A percentile compares a stretch with the other conserved stretches of the same genome.
phyloP scores from a whole-genome alignment of 345 rosid genomes.

The Citrus cavaleriei region DNA sequence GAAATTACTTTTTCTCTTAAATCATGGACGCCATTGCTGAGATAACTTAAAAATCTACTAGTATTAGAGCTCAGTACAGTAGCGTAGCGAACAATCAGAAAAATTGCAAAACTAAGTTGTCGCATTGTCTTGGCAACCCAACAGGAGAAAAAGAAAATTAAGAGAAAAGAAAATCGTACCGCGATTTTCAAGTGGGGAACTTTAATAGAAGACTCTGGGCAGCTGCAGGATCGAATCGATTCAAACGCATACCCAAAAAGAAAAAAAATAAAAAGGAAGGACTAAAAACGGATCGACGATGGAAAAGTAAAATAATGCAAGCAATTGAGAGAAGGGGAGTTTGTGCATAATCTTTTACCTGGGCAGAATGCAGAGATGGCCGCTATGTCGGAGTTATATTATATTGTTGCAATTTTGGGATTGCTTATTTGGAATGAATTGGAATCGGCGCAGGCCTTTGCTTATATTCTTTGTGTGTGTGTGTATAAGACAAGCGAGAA shows the following conservation, averaged over 20 bases:
- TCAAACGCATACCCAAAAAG: background rate
- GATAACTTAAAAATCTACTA: background rate
- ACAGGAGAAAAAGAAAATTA: background rate
- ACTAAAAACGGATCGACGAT: background rate
- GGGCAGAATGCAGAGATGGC: too few species aligned
- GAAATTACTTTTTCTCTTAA: background rate
- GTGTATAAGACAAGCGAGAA: too few species aligned
- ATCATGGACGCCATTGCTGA: background rate
- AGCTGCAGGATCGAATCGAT: background rate
- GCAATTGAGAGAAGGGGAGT: background rate
- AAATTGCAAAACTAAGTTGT: background rate
- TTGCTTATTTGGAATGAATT: constrained; percentile 17
- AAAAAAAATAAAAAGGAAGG: background rate
- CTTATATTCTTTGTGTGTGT: too few species aligned
- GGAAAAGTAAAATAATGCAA: background rate
- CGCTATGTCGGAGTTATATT: too few species aligned
- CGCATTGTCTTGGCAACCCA: background rate
- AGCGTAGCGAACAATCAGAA: background rate
- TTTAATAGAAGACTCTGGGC: background rate
- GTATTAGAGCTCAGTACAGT: background rate
- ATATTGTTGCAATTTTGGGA: background rate
- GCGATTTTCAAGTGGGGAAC: background rate
- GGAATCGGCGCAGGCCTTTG: constrained; percentile 8
- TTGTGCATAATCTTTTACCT: too few species aligned
- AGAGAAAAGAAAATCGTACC: constrained; percentile 12